Evolutionary conservation across 2,329 filamentous ascomycete species (phyloP), one percentile per base, ranked within the genome.

Genomic region (Penicillium sp.): DNA sequence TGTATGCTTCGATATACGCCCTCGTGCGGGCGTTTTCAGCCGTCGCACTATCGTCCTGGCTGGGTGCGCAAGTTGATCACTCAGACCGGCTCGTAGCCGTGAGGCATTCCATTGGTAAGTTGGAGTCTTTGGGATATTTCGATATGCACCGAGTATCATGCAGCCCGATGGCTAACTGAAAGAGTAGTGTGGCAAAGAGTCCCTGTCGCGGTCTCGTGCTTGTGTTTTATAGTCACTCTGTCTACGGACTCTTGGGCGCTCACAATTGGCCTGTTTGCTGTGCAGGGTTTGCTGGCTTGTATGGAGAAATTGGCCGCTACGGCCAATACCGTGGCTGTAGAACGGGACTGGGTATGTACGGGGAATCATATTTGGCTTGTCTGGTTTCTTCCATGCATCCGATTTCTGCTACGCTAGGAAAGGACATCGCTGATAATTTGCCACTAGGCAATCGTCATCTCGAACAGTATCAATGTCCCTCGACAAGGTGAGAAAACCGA

Each of bases 1-100:
- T 85, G 21, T 83, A 80, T 32, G 75, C 83, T 49, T 87, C 84
- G 0, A 68, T 83, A n/a, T 88, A 88, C 60, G 84, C 84, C 0
- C 67, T 88, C 6, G 70, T 76, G 5, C 77, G 85, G 21, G 75
- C 78, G 6, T 67, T 73, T 0, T 72, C 80, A 0, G 82, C 81
- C 0, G 76, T 84, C 4, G 26, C 81, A 0, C 68, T 86, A 6
- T 77, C 82, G 0, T 77, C 79, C 12, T 70, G 71, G 40, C 64
- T 88, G 6, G 85, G 85, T 1, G 60, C 62, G 1, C 73, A 73
- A 34, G 78, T 88, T 33, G 85, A 88, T 62, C 65, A 54, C 0
- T 72, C 71, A 5, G 63, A 79, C 49, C 72, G 80, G 0, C 66
- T 83, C 3, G 59, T 57, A 1, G 73, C 77, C 0, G 72, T 82